Evolutionary conservation across 495 filamentous ascomycete genomes (phyloP), one percentile per base, ranked within the genome.

Genomic region (Aspergillus nidulans): DNA sequence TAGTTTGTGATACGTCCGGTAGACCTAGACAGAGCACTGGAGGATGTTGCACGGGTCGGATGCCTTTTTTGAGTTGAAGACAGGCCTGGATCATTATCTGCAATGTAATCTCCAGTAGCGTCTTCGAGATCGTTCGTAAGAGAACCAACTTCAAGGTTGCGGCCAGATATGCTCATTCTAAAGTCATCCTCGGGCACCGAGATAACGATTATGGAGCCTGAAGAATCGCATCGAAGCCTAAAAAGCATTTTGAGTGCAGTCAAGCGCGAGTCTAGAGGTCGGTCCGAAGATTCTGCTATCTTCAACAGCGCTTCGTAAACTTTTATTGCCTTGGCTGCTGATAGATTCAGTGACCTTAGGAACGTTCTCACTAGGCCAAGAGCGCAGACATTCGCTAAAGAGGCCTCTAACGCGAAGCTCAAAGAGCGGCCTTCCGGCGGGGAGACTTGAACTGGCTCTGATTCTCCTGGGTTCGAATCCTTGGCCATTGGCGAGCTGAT

Each of bases 161-260:
- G 83, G 58, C 81, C 86, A 6, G 96, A 69, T 7, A 84, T 78
- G 24, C 81, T 81, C 36, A 92, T 88, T 10, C 96, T 69, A 43
- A 79, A 80, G 59, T 87, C 84, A 39, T 81, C 84, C 59, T 95
- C 90, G 0, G 81, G 79, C 7, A 77, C 76, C 7, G 79, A 68
- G 1, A 82, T 78, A 24, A 96, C 70, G 39, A 84, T 86, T 4
- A 97, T 78, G 30, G 82, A 80, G 43, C 90, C 79, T 15, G 85
- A 81, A 26, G 83, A 87, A 64, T 96, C 89, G 24, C 89, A 89
- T 46, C 92, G 81, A 18, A 97, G 72, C 19, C 92, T 83, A 63
- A 94, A 91, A 6, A 97, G 75, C 41, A 96, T 70, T 61, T 90
- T 95, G 74, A 96, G 81, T 4, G 87, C 86, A 9, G 85, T 86